Evolutionary conservation across 352 stramenopile species (phyloP).

Genomic region (Phytophthora multivora): DNA sequence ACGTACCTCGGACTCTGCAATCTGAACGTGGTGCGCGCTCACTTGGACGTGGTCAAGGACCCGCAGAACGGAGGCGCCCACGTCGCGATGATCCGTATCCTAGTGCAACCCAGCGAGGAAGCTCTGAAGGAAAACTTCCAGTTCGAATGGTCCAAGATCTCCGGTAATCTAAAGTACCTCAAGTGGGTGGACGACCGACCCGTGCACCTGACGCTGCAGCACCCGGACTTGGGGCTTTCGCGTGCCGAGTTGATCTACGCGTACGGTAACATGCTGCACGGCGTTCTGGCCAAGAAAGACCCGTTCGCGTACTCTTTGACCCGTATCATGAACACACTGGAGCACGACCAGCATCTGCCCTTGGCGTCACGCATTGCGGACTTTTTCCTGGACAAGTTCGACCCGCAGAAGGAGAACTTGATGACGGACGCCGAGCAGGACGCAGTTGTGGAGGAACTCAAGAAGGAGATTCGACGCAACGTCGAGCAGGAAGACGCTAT

Average conservation of each 20-base stretch:
- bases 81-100: constrained; percentile 83
- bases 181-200: constrained; percentile 89
- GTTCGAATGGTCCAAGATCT: constrained; percentile 86
- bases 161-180: constrained; percentile 88
- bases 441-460: constrained; percentile 52
- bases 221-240: constrained; percentile 91
- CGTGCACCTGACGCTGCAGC: constrained; percentile 74
- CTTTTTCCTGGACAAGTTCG: constrained; percentile 93
- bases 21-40: constrained; percentile 94
- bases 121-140: constrained; percentile 50
- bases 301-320: constrained; percentile 94
- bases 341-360: constrained; percentile 89
- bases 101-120: constrained; percentile 73
- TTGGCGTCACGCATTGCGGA: constrained; percentile 93
- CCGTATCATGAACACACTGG: constrained; percentile 94
- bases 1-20: constrained; percentile 92
- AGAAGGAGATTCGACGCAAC: constrained; percentile 79
- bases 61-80: constrained; percentile 56
- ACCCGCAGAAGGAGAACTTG: constrained; percentile 46
- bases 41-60: constrained; percentile 95
- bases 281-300: constrained; percentile 94
- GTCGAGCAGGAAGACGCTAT: constrained; percentile 78
- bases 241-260: constrained; percentile 95
- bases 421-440: constrained; percentile 55
- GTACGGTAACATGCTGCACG: constrained; percentile 95